Evolutionary conservation across 441 rosid species (phyloP), one percentile per base, ranked within the genome.

Genomic region (Monsonia emarginata): DNA sequence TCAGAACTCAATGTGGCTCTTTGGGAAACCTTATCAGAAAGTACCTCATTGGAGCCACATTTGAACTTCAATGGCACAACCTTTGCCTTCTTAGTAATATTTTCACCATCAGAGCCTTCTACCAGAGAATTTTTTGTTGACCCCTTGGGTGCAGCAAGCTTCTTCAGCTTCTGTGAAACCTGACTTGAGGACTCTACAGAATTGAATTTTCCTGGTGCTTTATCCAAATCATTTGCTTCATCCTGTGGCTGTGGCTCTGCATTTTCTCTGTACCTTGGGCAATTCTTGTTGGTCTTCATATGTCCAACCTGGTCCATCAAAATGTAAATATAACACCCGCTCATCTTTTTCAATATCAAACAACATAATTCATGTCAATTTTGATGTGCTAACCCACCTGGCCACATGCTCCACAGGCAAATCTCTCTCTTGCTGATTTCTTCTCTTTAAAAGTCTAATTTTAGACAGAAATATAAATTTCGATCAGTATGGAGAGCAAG

Each of bases 251-350:
- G 88, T 54, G 84, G 61, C 50, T 89, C 99, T 50, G 90, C 84
- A 71, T 88, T 91, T 81, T 87, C 95, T 70, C 95, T 78, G 68
- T 95, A 89, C 80, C 76, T 89, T 16, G 98, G 99, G 81, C 99
- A 95, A 84, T 91, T 75, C 72, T 95, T 89, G 85, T 95, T 95
- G 80, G 99, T 95, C 79, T 91, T 95, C 99, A 89, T 95, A 83
- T 91, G 99, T 66, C 99, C 99, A 81, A 82, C 87, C 99, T 95
- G 90, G 68, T 72, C 71, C 74, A 61, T 48, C 54, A 65, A 71
- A 74, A 72, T 48, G 14, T 18, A 66, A 67, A 62, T 9, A 27
- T 58, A 16, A 34, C 6, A 34, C 40, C 50, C 14, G 62, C 65
- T 65, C 52, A 36, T 63, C 21, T 38, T 65, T 66, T 75, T 30